Evolutionary conservation across 2,329 filamentous ascomycete species (phyloP).

Genomic region (Aspergillus novoparasiticus): DNA sequence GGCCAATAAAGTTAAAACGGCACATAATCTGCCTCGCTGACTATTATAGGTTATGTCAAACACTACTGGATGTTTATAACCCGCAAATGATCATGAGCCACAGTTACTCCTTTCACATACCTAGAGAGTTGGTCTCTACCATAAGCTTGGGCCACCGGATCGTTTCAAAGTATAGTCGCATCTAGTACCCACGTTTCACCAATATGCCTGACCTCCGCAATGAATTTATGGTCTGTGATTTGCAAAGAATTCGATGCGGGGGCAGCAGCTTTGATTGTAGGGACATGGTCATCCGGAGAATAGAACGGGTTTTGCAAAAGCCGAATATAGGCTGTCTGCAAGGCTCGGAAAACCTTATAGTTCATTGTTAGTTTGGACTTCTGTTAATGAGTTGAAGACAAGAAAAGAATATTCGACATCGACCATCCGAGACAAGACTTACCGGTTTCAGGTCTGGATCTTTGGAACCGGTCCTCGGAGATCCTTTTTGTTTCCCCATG

Average conservation of each 20-base stretch:
- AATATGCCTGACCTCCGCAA: constrained; percentile 79
- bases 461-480: constrained; percentile 65
- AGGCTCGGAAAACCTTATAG: constrained; percentile 75
- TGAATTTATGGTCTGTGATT: constrained; percentile 81
- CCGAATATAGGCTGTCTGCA: constrained; percentile 89
- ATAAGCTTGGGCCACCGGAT: background rate
- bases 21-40: background rate
- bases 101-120: background rate
- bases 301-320: constrained; percentile 95
- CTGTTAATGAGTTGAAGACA: background rate
- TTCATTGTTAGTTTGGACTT: background rate
- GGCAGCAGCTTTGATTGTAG: constrained; percentile 51
- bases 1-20: background rate
- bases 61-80: background rate
- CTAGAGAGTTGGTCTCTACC: background rate
- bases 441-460: constrained; percentile 88
- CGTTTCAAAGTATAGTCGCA: constrained; percentile 35
- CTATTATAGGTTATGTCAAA: background rate
- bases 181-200: constrained; percentile 84
- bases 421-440: constrained; percentile 31
- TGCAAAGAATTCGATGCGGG: constrained; percentile 56
- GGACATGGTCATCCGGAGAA: constrained; percentile 79
- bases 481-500: constrained; percentile 33
- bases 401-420: background rate
- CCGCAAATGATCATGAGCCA: background rate